A percentile compares a stretch with the other conserved stretches of the same genome.
Evolutionary conservation across 73 alveolate genomes (phyloP).

Genomic region (Paramecium biaurelia): DNA sequence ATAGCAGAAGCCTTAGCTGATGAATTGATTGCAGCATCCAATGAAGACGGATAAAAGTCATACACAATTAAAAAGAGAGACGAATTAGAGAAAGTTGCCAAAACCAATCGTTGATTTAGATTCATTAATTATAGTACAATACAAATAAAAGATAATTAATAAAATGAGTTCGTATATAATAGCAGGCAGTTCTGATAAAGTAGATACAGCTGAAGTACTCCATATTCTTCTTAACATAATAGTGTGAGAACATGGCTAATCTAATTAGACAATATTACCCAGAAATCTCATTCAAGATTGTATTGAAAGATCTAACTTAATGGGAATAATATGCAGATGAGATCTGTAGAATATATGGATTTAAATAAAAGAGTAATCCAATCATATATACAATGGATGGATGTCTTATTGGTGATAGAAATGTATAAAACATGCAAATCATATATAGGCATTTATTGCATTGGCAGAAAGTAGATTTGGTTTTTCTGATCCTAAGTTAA

Average conservation of each 20-base stretch:
- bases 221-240: background rate
- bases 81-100: constrained; percentile 97
- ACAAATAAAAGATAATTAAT: background rate
- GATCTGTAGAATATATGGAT: constrained; percentile 30
- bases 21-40: constrained; percentile 96
- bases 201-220: constrained; percentile 30
- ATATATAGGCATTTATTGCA: background rate
- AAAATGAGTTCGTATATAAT: constrained; percentile 39
- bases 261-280: constrained; percentile 18
- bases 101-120: constrained; percentile 91
- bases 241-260: constrained; percentile 37
- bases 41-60: constrained; percentile 88
- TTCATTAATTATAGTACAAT: background rate
- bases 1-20: constrained; percentile 99
- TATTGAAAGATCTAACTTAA: constrained; percentile 34
- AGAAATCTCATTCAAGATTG: constrained; percentile 38
- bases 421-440: background rate
- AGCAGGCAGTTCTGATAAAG: constrained; percentile 44
- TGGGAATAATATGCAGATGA: constrained; percentile 54
- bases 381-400: constrained; percentile 36
- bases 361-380: constrained; percentile 39
- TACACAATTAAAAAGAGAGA: constrained; percentile 98
- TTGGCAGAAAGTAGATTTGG: constrained; percentile 30
- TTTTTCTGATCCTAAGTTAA: constrained; percentile 17
- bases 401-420: constrained; percentile 27